Evolutionary conservation across 257 asterid species (phyloP), one percentile per base, ranked within the genome.

Genomic region (Primulina eburnea): DNA sequence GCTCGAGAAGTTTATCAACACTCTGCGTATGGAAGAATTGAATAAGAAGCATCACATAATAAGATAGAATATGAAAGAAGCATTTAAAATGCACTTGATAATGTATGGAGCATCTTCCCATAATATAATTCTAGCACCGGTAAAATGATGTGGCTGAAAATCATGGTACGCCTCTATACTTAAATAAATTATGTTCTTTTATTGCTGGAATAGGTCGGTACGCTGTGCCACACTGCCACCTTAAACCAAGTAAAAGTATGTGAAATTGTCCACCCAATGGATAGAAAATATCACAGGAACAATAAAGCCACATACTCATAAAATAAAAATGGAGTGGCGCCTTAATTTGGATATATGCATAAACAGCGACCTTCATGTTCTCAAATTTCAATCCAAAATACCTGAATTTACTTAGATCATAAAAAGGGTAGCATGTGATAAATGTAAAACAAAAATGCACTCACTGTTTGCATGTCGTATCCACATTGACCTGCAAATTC

Each of bases 401-500:
- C 53, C 53, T 43, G n/a, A 38, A 43, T 43, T 43, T 43, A 10
- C 53, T 10, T 5, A 43, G n/a, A 43, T 43, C 53, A 43, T 43
- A 43, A 43, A 43, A 43, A 10, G 53, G 53, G 12, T 43, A 11
- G 53, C 53, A 43, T 43, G n/a, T 43, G 14, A 37, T 47, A 38
- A 16, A 35, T 6, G n/a, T 55, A 34, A 32, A 62, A 67, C 34
- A 65, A 63, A 26, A n/a, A 58, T 28, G 28, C 34, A 81, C 81
- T 82, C 74, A 90, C 98, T 94, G 63, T 83, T 64, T 82, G 72
- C 68, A 84, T 65, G 75, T 93, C 73, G 77, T 83, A 90, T 53
- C 98, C 97, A 28, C 97, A 90, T 74, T 87, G 92, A 67, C 97
- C 97, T 93, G 95, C 77, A 87, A 67, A 75, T 70, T 57, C 14